phyloP scores from a whole-genome alignment of 2,329 filamentous ascomycete species.

The Elsinoe australis region DNA sequence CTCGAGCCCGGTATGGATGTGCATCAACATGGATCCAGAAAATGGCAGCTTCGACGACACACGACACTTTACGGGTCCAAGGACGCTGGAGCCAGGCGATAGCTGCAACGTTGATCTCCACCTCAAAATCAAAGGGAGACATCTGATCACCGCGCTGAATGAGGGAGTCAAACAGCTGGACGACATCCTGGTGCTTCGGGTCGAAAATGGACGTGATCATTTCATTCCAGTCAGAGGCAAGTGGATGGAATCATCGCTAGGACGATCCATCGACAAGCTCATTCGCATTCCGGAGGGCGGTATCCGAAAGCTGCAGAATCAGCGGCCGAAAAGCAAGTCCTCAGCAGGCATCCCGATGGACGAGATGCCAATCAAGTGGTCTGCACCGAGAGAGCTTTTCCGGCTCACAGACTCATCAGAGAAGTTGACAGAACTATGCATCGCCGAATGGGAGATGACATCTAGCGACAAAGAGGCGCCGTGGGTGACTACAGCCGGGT shows the following conservation, averaged over 20 bases:
- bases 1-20: slow-evolving; percentile 59
- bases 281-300: slow-evolving; percentile 72
- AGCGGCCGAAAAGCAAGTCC: slow-evolving; percentile 36
- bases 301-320: slow-evolving; percentile 62
- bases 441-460: slow-evolving; percentile 58
- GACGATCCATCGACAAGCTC: slow-evolving; percentile 78
- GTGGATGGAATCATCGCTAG: slow-evolving; percentile 78
- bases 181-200: slow-evolving; percentile 78
- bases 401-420: slow-evolving; percentile 76
- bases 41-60: slow-evolving; percentile 22
- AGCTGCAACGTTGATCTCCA: slow-evolving; percentile 64
- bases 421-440: slow-evolving; percentile 49
- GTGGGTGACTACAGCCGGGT: slow-evolving; percentile 49
- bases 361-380: slow-evolving; percentile 54
- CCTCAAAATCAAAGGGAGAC: slow-evolving; percentile 56
- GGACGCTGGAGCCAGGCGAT: slow-evolving; percentile 77
- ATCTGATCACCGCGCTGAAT: slow-evolving; percentile 64
- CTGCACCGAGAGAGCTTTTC: slow-evolving; percentile 82
- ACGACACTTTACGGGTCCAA: slow-evolving; percentile 34
- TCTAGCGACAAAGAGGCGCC: slow-evolving; percentile 38
- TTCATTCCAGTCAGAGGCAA: slow-evolving; percentile 73
- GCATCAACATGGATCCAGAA: slow-evolving; percentile 52
- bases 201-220: slow-evolving; percentile 77
- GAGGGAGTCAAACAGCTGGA: slow-evolving; percentile 59
- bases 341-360: slow-evolving; percentile 20